A percentile compares a stretch with the other conserved stretches of the same genome.
phyloP scores from a whole-genome alignment of 495 filamentous ascomycete genomes.

The Xylaria intraflava region DNA sequence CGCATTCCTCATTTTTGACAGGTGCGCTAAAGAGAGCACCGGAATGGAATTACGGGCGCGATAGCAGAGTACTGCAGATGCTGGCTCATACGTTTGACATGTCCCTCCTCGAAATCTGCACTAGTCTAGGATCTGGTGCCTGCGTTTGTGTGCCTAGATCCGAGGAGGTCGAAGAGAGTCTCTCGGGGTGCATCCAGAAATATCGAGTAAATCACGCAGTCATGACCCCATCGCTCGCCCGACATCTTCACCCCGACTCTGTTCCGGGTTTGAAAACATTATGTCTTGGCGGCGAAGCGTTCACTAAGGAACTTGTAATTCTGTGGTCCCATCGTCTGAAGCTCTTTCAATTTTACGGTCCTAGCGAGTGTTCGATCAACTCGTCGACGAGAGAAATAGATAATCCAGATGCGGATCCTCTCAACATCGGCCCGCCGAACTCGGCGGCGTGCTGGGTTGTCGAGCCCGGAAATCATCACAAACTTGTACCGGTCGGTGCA shows the following conservation, averaged over 20 bases:
- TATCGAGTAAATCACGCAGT: constrained; percentile 2
- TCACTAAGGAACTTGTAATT: constrained; percentile 43
- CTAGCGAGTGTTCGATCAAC: background rate
- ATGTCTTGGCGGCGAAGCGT: constrained; percentile 49
- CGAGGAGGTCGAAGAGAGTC: constrained; percentile 22
- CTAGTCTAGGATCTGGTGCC: constrained; percentile 44
- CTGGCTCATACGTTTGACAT: constrained; percentile 49
- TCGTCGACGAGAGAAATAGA: constrained; percentile 26
- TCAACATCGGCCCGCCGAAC: constrained; percentile 42
- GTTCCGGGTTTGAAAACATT: constrained; percentile 41
- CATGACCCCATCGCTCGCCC: constrained; percentile 5
- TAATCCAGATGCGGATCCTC: constrained; percentile 7
- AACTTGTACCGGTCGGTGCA: constrained; percentile 3
- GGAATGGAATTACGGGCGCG: constrained; percentile 26
- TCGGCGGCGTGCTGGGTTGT: constrained; percentile 44
- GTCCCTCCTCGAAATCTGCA: constrained; percentile 45
- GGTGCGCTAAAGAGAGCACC: constrained; percentile 30
- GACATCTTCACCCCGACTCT: constrained; percentile 23
- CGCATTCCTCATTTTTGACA: constrained; percentile 25
- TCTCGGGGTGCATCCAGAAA: background rate
- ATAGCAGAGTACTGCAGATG: constrained; percentile 42
- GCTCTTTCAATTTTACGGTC: constrained; percentile 49
- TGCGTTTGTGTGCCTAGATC: constrained; percentile 54
- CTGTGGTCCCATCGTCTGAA: constrained; percentile 44
- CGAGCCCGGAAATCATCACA: constrained; percentile 37